Conservation (phyloP, 2,329 filamentous ascomycete genomes). For the Colletotrichum sp. region DNA sequence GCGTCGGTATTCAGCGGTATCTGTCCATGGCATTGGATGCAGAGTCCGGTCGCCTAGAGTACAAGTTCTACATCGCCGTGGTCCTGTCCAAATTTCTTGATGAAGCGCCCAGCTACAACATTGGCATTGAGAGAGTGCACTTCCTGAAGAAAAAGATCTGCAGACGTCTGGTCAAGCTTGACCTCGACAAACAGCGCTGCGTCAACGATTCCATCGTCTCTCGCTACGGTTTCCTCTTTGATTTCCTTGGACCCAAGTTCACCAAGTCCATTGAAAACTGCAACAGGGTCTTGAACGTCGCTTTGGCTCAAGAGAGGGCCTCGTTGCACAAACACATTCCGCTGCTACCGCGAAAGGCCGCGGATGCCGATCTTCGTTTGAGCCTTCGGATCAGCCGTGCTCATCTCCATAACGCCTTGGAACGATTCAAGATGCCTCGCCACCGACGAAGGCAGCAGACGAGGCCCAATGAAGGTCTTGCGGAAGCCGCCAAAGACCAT, state of each 20-base stretch:
- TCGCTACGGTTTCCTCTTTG: conserved; percentile 33
- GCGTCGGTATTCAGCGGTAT: conserved; percentile 60
- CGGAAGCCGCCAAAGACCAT: conserved; percentile 15
- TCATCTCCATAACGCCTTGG: conserved; percentile 29
- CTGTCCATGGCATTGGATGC: conserved; percentile 46
- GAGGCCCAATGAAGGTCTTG: not conserved
- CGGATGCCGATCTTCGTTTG: conserved; percentile 34
- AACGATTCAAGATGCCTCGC: not conserved
- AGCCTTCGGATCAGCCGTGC: conserved; percentile 44
- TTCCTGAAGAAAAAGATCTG: conserved; percentile 58
- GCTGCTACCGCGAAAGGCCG: conserved; percentile 41
- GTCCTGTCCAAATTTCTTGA: conserved; percentile 52
- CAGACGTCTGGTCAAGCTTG: conserved; percentile 63
- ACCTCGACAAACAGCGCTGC: conserved; percentile 39
- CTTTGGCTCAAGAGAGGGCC: conserved; percentile 47
- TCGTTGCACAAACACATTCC: conserved; percentile 42
- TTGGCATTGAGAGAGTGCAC: conserved; percentile 39
- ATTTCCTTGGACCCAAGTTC: conserved; percentile 30
- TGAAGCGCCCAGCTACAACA: conserved; percentile 32
- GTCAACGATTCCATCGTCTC: not conserved
- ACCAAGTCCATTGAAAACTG: conserved; percentile 31
- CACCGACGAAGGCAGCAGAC: not conserved
- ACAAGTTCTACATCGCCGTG: conserved; percentile 62
- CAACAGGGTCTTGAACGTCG: conserved; percentile 31
- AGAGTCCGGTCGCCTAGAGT: conserved; percentile 50